Evolutionary conservation across 345 rosid genomes (phyloP).

Genomic region (Dipteronia dyeriana): DNA sequence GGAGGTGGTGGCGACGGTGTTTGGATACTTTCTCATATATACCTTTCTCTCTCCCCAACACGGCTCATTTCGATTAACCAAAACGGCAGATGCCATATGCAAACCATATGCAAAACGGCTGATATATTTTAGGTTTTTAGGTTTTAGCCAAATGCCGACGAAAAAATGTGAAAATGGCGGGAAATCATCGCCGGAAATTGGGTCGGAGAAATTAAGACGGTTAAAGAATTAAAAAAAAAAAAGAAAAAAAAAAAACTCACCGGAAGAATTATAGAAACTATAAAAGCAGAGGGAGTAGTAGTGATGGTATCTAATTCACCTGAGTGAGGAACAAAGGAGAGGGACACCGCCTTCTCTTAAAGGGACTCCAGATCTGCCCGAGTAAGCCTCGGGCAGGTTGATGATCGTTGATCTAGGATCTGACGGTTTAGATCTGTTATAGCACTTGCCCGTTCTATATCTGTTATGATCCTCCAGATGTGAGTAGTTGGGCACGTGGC

Average conservation of each 20-base stretch:
- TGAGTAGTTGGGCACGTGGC: not conserved
- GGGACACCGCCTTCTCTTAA: conserved; percentile 34
- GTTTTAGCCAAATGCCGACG: conserved; percentile 22
- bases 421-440: conserved; percentile 26
- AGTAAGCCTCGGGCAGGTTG: conserved; percentile 15
- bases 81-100: conserved; percentile 41
- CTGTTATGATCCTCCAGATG: conserved; percentile 20
- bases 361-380: conserved; percentile 46
- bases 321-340: conserved; percentile 18
- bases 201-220: not conserved
- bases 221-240: too few relatives aligned
- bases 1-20: conserved; percentile 17
- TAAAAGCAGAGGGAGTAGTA: not conserved
- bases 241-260: too few relatives aligned
- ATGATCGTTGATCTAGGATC: conserved; percentile 30
- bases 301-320: not conserved
- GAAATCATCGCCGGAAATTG: not conserved
- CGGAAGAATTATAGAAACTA: not conserved
- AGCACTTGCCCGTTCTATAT: conserved; percentile 24
- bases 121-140: not conserved
- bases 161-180: not conserved
- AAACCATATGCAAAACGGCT: conserved; percentile 27
- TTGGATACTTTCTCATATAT: conserved; percentile 37
- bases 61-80: conserved; percentile 43
- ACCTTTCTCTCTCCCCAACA: conserved; percentile 41